Evolutionary conservation across 2,329 filamentous ascomycete species (phyloP).

Genomic region (Macrophomina phaseolina): DNA sequence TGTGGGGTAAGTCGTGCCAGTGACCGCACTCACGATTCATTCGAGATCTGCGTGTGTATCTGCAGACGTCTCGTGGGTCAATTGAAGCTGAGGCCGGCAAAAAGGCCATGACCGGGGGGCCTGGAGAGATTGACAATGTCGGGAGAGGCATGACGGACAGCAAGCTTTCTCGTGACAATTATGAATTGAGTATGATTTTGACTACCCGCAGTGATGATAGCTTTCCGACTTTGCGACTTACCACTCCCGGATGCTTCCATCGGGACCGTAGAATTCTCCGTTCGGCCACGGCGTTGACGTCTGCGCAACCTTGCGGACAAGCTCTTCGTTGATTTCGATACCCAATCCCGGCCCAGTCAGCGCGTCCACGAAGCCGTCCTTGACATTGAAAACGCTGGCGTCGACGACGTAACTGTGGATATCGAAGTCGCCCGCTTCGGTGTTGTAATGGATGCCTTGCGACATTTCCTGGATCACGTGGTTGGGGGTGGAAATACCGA

Average conservation of each 20-base stretch:
- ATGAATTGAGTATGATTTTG: background rate
- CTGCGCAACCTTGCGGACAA: conserved; percentile 65
- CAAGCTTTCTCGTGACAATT: background rate
- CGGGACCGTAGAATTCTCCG: conserved; percentile 71
- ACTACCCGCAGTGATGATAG: background rate
- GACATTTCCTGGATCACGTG: conserved; percentile 79
- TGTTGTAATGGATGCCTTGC: conserved; percentile 79
- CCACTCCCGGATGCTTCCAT: conserved; percentile 72
- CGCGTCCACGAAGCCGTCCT: conserved; percentile 68
- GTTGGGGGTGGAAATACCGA: conserved; percentile 66
- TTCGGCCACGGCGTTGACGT: conserved; percentile 68
- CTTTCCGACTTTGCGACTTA: conserved; percentile 38
- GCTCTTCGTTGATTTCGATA: conserved; percentile 72
- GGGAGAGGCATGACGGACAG: background rate
- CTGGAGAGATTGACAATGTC: no score
- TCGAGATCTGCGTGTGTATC: background rate
- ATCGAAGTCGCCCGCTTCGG: conserved; percentile 40
- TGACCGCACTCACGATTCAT: background rate
- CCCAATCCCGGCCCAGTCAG: conserved; percentile 68
- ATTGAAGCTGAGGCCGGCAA: background rate
- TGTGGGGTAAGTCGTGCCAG: background rate
- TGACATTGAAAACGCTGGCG: conserved; percentile 68
- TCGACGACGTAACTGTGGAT: conserved; percentile 68
- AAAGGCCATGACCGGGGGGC: background rate
- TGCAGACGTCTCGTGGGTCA: background rate